Base-by-base conservation (phyloP, 2,329 filamentous ascomycete genomes). In the Polytolypa hystricis region DNA sequence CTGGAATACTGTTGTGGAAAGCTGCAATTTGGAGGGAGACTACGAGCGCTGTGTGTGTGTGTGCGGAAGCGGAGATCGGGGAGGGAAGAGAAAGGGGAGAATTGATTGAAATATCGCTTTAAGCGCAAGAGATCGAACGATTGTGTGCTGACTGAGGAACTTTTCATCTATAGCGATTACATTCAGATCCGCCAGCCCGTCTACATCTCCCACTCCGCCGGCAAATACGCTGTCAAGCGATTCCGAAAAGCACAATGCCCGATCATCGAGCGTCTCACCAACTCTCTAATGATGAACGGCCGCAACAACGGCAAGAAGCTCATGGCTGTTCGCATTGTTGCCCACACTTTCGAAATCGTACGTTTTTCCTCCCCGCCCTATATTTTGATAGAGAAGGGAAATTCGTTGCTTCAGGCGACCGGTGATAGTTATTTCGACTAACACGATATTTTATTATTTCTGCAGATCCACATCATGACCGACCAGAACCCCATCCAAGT, bases 231-330 rank as follows among this genome's bases (percentile, higher is more conserved):
- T 65, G 79, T 81, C 73, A 98, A 98, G 86, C 83, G 93, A 65
- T 98, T 98, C 85, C 84, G 91, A 77, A 98, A 98, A 82, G 91
- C 93, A 67, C 93, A 96, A 79, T 98, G 91, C 84, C 91, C 91
- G 61, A 96, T 98, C 81, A 95, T 98, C 66, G 91, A 98, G 84
- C 89, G 91, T 68, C 81, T 98, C 59, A 98, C 91, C 78, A 98
- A 98, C 84, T 96, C 91, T 44, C 81, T 98, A 67, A 98, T 98
- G 93, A 96, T 96, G 89, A 94, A 98, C 81, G 91, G 91, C 71
- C 91, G 91, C 73, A 98, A 98, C 84, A 98, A 95, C 84, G 91
- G 91, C 72, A 98, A 98, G 84, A 98, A 98, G 85, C 81, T 96
- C 65, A 95, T 93, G 87, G 93, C 91, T 65, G 89, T 96, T 69